Evolutionary conservation across 108 stramenopile species (phyloP).

Genomic region (Cyclotella choctawhatcheeana): DNA sequence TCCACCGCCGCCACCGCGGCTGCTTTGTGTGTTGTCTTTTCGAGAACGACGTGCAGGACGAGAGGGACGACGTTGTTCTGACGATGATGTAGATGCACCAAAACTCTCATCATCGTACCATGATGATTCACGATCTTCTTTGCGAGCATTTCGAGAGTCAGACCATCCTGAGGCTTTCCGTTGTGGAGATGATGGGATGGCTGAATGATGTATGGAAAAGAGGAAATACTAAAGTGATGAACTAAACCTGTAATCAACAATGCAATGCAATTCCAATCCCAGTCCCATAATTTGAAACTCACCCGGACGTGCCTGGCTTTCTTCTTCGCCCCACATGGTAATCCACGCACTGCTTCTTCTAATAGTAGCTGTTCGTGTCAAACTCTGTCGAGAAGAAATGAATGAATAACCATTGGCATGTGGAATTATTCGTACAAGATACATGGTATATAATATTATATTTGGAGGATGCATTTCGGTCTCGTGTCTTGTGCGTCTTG

Average conservation of each 20-base stretch:
- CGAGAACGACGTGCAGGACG: slow-evolving; percentile 7
- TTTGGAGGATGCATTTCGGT: slow-evolving; percentile 3
- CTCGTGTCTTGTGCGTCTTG: not conserved
- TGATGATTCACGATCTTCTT: too few species aligned
- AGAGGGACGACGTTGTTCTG: not conserved
- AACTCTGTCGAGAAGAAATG: not conserved
- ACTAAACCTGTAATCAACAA: too few species aligned
- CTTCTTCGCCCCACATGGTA: slow-evolving; percentile 10
- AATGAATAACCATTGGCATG: not conserved
- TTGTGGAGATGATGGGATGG: not conserved
- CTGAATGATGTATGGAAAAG: not conserved
- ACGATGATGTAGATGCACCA: not conserved
- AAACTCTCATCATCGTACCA: slow-evolving; percentile 6
- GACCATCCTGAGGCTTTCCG: not conserved
- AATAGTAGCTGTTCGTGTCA: not conserved
- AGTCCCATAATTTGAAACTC: not conserved
- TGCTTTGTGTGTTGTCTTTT: not conserved
- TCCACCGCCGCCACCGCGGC: not conserved
- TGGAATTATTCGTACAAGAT: not conserved
- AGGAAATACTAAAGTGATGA: not conserved
- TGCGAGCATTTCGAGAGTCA: not conserved
- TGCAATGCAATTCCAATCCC: too few species aligned
- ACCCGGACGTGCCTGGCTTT: not conserved
- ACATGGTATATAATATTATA: not conserved
- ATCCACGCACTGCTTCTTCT: slow-evolving; percentile 1